A percentile compares a stretch with the other conserved stretches of the same genome.
These are phyloP conservation scores for Corylus avellana DNA, from an alignment of 306 rosid genomes.

Conservation along the genomic window DNA sequence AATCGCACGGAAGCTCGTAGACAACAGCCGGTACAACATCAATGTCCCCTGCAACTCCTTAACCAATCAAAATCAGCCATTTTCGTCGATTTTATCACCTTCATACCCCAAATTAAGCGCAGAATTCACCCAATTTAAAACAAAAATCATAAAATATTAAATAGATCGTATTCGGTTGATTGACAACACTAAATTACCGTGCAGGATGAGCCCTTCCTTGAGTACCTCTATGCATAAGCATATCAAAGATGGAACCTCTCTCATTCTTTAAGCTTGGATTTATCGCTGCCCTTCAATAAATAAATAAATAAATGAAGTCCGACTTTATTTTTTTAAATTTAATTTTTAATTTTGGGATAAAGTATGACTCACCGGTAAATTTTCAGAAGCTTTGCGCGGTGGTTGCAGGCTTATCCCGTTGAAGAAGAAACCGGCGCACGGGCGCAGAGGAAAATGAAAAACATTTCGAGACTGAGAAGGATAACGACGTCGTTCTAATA, in stretches of 20 bases:
- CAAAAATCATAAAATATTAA: background rate
- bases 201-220: conserved; percentile 35
- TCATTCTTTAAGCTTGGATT: conserved; percentile 30
- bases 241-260: conserved; percentile 51
- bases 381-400: no score
- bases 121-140: background rate
- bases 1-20: conserved; percentile 48
- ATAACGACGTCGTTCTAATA: no score
- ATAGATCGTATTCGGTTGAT: background rate
- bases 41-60: conserved; percentile 46
- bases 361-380: no score
- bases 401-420: no score
- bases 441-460: no score
- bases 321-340: no score
- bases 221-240: conserved; percentile 54
- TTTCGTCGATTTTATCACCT: conserved; percentile 15
- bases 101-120: background rate
- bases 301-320: no score
- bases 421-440: no score
- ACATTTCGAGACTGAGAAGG: no score
- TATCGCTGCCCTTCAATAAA: background rate
- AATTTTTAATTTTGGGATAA: no score
- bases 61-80: background rate
- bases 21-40: conserved; percentile 41
- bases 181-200: conserved; percentile 20